These are phyloP conservation scores for Neostapfia colusana DNA, from an alignment of 176 grass and related monocot species.

Conservation along the genomic window DNA sequence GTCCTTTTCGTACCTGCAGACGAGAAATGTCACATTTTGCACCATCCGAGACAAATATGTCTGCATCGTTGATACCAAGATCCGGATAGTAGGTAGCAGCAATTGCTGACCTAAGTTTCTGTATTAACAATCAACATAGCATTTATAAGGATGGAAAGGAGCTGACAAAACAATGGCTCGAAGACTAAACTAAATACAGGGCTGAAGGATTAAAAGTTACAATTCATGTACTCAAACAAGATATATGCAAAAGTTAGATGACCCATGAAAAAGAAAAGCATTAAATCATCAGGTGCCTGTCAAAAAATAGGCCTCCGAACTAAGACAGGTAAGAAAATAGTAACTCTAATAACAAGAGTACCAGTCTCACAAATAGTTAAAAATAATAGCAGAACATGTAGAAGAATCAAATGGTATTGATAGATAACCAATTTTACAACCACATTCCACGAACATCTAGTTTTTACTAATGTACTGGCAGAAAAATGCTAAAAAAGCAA, in stretches of 20 bases:
- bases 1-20: slow-evolving; percentile 59
- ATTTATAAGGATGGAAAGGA: slow-evolving; percentile 14
- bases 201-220: background rate
- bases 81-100: slow-evolving; percentile 80
- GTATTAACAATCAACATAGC: slow-evolving; percentile 31
- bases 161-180: background rate
- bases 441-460: slow-evolving; percentile 5
- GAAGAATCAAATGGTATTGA: background rate
- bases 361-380: background rate
- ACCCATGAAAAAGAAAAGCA: background rate
- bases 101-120: slow-evolving; percentile 89
- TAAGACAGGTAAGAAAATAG: slow-evolving; percentile 9
- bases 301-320: background rate
- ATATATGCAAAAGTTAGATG: slow-evolving; percentile 2
- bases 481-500: slow-evolving; percentile 11
- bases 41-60: slow-evolving; percentile 97
- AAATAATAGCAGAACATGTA: background rate
- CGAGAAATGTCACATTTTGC: slow-evolving; percentile 99
- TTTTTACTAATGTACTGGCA: background rate
- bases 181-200: background rate
- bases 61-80: slow-evolving; percentile 79
- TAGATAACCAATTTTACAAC: background rate
- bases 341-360: slow-evolving; percentile 1
- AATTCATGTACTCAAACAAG: background rate
- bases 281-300: background rate